Conservation (phyloP, 2,329 filamentous ascomycete genomes). For the Neocatenulostroma microsporum region DNA sequence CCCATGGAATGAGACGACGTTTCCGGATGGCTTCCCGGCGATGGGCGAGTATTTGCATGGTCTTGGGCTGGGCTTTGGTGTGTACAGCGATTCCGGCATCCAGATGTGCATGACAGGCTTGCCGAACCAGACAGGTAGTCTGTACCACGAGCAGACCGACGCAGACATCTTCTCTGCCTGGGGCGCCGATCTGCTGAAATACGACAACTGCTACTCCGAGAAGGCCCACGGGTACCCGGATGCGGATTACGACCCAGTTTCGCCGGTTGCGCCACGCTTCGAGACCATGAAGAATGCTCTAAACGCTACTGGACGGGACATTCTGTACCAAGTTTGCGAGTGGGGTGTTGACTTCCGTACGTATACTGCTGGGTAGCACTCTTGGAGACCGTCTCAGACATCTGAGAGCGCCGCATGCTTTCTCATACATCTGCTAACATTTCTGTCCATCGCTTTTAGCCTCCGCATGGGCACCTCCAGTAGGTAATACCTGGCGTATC, state of each 20-base stretch:
- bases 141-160: conserved; percentile 21
- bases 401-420: conserved; percentile 40
- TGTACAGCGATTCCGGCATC: conserved; percentile 41
- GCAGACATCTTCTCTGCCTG: conserved; percentile 22
- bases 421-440: conserved; percentile 27
- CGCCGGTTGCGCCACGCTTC: no score
- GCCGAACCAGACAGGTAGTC: conserved; percentile 12
- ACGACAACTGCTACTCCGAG: conserved; percentile 25
- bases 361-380: no score
- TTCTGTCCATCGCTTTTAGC: conserved; percentile 22
- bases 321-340: conserved; percentile 43
- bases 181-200: conserved; percentile 23
- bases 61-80: conserved; percentile 42
- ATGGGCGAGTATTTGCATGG: conserved; percentile 30
- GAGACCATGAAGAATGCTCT: conserved; percentile 42
- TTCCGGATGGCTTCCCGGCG: conserved; percentile 46
- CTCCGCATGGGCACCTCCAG: conserved; percentile 7
- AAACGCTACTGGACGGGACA: conserved; percentile 38
- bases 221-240: conserved; percentile 24
- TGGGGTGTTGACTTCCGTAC: conserved; percentile 48
- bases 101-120: conserved; percentile 19
- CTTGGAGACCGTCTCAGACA: conserved; percentile 43
- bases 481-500: no score
- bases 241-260: no score
- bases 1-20: conserved; percentile 44